Evolutionary conservation across 169 alveolate species (phyloP), one percentile per base, ranked within the genome.

Genomic region (Fabrea salina): DNA sequence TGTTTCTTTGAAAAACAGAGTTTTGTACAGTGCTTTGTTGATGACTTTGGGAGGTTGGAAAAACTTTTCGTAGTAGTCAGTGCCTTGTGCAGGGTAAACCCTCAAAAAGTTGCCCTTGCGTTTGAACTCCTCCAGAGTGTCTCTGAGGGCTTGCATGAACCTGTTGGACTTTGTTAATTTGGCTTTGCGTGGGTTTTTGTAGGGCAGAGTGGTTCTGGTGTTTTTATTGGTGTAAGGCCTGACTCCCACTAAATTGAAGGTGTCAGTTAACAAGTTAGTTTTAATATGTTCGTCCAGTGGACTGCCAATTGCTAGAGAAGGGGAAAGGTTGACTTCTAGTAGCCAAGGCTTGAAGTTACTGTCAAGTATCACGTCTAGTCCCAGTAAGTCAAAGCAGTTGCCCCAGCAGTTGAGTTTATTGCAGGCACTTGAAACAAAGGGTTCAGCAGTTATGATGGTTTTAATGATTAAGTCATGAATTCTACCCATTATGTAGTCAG

Each of bases 391-490:
- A 75, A 90, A 86, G 39, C 77, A 67, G 82, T 80, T 86, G 44
- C 78, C 85, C 33, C 80, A 72, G 49, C 56, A 51, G 33, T 47
- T 39, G 27, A 58, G 35, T 53, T 84, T 53, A 56, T 54, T 59
- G 41, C 25, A 41, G 6, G 39, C 41, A 53, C 80, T 82, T 27
- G 75, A 74, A 50, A 83, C 80, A 67, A 79, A 72, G 32, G 81
- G 81, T 51, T 83, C 92, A 40, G 83, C 59, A n/a, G 93, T 75
- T 37, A 90, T 87, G 47, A 88, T 83, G 35, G 93, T 89, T 86
- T 93, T 93, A 1, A 91, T 81, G 3, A 93, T 87, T 25, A 93
- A 78, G 79, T 87, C 95, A 77, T 93, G 67, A 35, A 90, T 91
- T 76, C 83, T 85, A 19, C 74, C 80, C 92, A 92, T 89, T 61